phyloP scores from a whole-genome alignment of 306 rosid genomes.

The Pyrus communis region DNA sequence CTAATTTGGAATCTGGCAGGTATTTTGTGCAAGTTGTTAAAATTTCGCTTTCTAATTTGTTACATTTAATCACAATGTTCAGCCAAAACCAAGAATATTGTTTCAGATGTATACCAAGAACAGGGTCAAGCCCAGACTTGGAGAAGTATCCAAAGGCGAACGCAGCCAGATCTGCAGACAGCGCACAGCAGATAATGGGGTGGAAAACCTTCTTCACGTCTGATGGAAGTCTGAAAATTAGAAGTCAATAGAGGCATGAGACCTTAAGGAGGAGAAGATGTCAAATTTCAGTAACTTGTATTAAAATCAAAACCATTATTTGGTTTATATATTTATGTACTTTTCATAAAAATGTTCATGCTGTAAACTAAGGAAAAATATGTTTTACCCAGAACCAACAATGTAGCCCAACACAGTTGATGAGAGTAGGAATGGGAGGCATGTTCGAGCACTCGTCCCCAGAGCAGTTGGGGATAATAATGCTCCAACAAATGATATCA shows the following conservation, averaged over 20 bases:
- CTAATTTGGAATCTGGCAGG: neutral
- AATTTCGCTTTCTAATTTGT: too few species aligned
- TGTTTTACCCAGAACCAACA: slow-evolving; percentile 73
- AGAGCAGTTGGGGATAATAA: slow-evolving; percentile 57
- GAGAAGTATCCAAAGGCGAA: slow-evolving; percentile 68
- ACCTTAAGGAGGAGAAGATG: neutral
- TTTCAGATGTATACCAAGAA: slow-evolving; percentile 62
- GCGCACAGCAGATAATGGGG: slow-evolving; percentile 86
- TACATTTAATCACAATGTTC: neutral
- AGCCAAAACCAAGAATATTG: slow-evolving; percentile 4
- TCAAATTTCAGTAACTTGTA: neutral
- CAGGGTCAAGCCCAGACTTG: slow-evolving; percentile 71
- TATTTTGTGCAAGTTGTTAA: neutral
- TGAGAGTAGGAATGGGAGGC: slow-evolving; percentile 92
- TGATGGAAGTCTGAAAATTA: slow-evolving; percentile 63
- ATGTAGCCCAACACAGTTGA: slow-evolving; percentile 86
- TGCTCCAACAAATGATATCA: slow-evolving; percentile 59
- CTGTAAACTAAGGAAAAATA: slow-evolving; percentile 11
- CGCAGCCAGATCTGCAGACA: slow-evolving; percentile 78
- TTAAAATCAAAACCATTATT: neutral
- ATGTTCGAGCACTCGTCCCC: slow-evolving; percentile 86
- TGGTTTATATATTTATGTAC: neutral
- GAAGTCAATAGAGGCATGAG: slow-evolving; percentile 11
- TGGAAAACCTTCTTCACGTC: slow-evolving; percentile 73
- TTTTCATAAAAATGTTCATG: neutral